Percentiles rank a stretch among this genome's conserved stretches.
Evolutionary conservation across 768 basidiomycete species (phyloP).

Genomic region (Russula sp.): DNA sequence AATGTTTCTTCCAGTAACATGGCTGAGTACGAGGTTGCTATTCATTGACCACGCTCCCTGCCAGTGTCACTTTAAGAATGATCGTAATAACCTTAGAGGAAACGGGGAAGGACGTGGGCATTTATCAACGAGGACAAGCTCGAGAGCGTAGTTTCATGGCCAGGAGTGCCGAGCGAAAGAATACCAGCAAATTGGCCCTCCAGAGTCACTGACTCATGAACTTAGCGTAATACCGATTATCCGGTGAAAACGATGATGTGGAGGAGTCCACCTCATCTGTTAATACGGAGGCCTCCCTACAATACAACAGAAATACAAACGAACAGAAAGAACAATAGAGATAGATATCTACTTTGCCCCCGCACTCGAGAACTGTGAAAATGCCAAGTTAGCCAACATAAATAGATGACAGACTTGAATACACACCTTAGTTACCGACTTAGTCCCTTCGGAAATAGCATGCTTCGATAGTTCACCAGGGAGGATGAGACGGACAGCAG

Average conservation of each 20-base stretch:
- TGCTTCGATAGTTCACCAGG: constrained; percentile 98
- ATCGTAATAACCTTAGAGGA: too few species aligned
- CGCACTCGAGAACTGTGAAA: constrained; percentile 27
- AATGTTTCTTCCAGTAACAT: too few species aligned
- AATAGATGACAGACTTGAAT: background rate
- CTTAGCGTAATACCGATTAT: background rate
- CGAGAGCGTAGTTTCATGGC: too few species aligned
- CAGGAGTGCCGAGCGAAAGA: too few species aligned
- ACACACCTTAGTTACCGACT: constrained; percentile 56
- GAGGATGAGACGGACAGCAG: constrained; percentile 88
- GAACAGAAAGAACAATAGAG: constrained; percentile 2
- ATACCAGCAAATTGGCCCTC: background rate
- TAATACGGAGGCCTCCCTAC: constrained; percentile 20
- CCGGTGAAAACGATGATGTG: background rate
- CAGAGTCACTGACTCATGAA: background rate
- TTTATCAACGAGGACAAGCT: too few species aligned
- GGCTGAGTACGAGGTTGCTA: too few species aligned
- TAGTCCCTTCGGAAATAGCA: constrained; percentile 92
- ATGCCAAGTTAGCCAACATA: background rate
- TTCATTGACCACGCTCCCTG: too few species aligned
- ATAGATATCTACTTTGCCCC: constrained; percentile 25
- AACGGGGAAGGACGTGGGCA: too few species aligned
- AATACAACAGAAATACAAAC: constrained; percentile 22
- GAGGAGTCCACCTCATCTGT: constrained; percentile 1
- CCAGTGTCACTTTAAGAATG: too few species aligned